Base-by-base conservation (phyloP, 2,329 filamentous ascomycete genomes). In the Phialemoniopsis sp. region DNA sequence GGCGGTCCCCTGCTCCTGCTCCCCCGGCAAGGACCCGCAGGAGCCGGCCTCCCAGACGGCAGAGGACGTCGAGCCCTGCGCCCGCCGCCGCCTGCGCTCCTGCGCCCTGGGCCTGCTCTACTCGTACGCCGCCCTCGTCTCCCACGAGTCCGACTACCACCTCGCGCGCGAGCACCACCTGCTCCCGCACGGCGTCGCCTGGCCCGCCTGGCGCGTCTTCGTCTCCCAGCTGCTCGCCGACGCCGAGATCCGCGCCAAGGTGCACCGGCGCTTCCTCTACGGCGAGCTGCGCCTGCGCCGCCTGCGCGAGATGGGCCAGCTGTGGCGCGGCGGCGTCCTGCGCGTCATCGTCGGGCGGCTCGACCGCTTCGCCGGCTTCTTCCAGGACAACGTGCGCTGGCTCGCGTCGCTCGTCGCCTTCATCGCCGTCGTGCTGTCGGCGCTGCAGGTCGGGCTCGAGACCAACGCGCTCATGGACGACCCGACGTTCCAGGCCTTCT, bases 381-480 rank as follows among this genome's bases (percentile, higher is more conserved):
- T 73, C 32, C 52, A 54, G 12, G 54, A 66, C 28, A 68, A 72
- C 43, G 62, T 72, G 16, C 54, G 55, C 14, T 63, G 53, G 59
- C 44, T 74, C 2, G 53, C 64, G 1, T 52, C 59, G 8, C 48
- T 60, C 2, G 60, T 64, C 4, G 63, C 63, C 3, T 74, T 67
- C 45, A 47, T 72, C 15, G 62, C 60, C 30, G 46, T 76, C 13
- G 56, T 72, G 14, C 54, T 76, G 26, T 65, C 65, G 3, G 70
- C 70, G 0, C 70, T 76, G 66, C 71, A 76, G 51, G 66, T 73
- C 12, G 68, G 66, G 1, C 50, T 73, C 10, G 57, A 59, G 3
- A 68, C 62, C 0, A 44, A 59, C 3, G 33, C 34, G 17, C 56
- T 72, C 2, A 35, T 34, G 1, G 44, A 53, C 1, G 67, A 60